These are phyloP conservation scores for Garcia nutans DNA, from an alignment of 345 rosid genomes.

Conservation along the genomic window DNA sequence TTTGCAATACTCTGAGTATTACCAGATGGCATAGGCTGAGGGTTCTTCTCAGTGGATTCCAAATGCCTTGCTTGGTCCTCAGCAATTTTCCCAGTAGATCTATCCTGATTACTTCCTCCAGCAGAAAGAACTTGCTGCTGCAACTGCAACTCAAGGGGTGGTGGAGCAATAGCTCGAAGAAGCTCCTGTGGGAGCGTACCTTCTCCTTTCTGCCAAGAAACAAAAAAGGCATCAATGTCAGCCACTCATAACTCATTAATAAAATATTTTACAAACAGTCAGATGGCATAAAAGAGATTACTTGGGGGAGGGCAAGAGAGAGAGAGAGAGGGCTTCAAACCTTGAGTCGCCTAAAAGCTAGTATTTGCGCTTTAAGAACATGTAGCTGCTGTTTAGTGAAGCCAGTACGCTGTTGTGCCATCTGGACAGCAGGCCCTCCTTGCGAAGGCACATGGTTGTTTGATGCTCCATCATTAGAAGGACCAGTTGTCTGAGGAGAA, in stretches of 20 bases:
- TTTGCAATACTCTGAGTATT: conserved; percentile 46
- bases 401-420: conserved; percentile 52
- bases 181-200: conserved; percentile 91
- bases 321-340: conserved; percentile 37
- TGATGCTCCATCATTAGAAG: conserved; percentile 51
- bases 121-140: conserved; percentile 53
- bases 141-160: conserved; percentile 74
- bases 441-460: conserved; percentile 41
- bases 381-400: conserved; percentile 95
- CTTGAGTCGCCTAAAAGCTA: conserved; percentile 95
- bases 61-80: conserved; percentile 58
- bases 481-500: conserved; percentile 49
- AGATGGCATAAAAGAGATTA: background rate
- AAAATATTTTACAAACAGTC: background rate
- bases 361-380: conserved; percentile 96
- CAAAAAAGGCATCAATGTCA: conserved; percentile 8
- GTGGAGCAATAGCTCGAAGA: conserved; percentile 86
- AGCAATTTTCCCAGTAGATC: conserved; percentile 50
- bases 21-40: conserved; percentile 43
- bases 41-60: conserved; percentile 60
- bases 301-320: background rate
- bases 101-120: conserved; percentile 58
- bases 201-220: conserved; percentile 83
- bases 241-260: conserved; percentile 7
- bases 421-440: conserved; percentile 55